Evolutionary conservation across 1,284 basidiomycete genomes (phyloP).

Genomic region (Boletellus deceptivus): DNA sequence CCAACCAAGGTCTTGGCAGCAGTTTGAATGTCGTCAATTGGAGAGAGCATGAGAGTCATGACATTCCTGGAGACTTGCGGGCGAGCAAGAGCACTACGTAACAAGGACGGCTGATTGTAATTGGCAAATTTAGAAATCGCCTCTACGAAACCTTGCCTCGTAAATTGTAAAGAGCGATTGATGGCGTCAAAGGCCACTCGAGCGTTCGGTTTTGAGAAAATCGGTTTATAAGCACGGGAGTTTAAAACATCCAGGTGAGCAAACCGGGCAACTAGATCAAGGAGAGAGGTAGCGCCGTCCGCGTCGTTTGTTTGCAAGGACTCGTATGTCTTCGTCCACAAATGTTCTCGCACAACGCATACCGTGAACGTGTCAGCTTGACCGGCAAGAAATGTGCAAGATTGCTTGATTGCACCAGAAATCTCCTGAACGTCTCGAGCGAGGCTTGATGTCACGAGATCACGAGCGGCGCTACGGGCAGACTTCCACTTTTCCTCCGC

Average conservation of each 20-base stretch:
- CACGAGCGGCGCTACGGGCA: conserved; percentile 46
- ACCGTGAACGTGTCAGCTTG: conserved; percentile 23
- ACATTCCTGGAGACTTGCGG: conserved; percentile 55
- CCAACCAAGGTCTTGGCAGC: conserved; percentile 75
- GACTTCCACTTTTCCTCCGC: conserved; percentile 48
- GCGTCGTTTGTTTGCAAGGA: conserved; percentile 56
- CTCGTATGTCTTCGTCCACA: conserved; percentile 72
- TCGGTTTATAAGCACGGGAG: conserved; percentile 45
- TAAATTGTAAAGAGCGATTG: conserved; percentile 54
- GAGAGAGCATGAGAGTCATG: conserved; percentile 76
- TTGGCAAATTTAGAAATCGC: conserved; percentile 63
- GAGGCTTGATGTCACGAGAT: conserved; percentile 46
- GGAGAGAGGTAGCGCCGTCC: conserved; percentile 54
- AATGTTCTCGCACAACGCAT: conserved; percentile 48
- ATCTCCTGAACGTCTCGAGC: conserved; percentile 46
- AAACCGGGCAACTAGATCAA: conserved; percentile 55
- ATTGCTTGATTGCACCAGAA: conserved; percentile 35
- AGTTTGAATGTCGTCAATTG: conserved; percentile 68
- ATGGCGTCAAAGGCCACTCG: conserved; percentile 46
- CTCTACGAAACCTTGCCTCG: conserved; percentile 63
- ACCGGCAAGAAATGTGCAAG: conserved; percentile 41
- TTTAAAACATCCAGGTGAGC: conserved; percentile 68
- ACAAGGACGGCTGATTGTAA: conserved; percentile 47
- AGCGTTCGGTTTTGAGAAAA: conserved; percentile 35
- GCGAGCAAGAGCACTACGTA: conserved; percentile 52